These are phyloP conservation scores for Solioccasus polychromus DNA, from an alignment of 768 basidiomycete genomes.

Conservation along the genomic window DNA sequence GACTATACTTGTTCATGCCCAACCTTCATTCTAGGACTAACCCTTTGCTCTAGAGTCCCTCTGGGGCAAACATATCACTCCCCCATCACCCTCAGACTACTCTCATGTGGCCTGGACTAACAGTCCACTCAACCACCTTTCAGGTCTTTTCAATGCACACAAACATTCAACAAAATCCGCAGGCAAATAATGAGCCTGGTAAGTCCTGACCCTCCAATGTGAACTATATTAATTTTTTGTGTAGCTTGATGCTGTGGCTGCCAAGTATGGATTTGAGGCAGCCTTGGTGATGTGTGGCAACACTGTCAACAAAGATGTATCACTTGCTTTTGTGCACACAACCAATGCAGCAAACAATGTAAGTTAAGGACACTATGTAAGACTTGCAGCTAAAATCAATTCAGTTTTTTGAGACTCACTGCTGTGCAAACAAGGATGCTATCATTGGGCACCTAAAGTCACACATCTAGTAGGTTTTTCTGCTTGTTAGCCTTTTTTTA, in stretches of 20 bases:
- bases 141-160: no score
- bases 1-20: no score
- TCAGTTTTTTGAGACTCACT: conserved; percentile 3
- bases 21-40: no score
- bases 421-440: not conserved
- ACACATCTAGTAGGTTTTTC: conserved; percentile 9
- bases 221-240: not conserved
- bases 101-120: no score
- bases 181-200: conserved; percentile 1
- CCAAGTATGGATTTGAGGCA: conserved; percentile 9
- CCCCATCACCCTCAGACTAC: no score
- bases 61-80: no score
- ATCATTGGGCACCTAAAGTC: conserved; percentile 9
- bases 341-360: not conserved
- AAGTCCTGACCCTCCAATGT: not conserved
- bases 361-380: not conserved
- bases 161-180: not conserved
- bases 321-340: not conserved
- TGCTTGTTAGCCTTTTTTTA: no score
- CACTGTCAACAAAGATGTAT: conserved; percentile 5
- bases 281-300: conserved; percentile 10
- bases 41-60: no score
- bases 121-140: no score
- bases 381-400: not conserved
- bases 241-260: conserved; percentile 1